Base-by-base conservation (phyloP, 148 eudicot genomes). In the Rhododendron ferrugineum region DNA sequence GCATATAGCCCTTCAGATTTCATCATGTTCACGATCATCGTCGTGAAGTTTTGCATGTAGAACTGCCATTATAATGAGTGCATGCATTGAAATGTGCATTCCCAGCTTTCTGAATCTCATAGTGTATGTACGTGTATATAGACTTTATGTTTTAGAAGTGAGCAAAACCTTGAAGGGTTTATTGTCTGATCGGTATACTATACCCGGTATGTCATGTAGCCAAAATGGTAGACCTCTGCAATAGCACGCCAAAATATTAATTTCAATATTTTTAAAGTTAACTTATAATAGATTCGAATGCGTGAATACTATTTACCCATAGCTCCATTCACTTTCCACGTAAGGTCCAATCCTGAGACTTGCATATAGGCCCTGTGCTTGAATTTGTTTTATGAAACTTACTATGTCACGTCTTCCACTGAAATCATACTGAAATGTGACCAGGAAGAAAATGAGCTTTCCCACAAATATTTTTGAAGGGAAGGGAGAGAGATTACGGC, bases 301-400 rank as follows among this genome's bases (percentile, higher is more conserved):
- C 0, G 44, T 6, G 1, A 20, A 3, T 72, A 4, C 14, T 14
- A 58, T 15, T 86, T 92, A 94, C 95, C 95, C 95, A 46, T 94
- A 91, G 28, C 82, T 87, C 98, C 98, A 93, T 87, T 94, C 98
- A 20, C 85, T 83, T 85, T 93, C 92, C 4, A 94, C 89, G 88
- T 84, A 94, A 22, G 98, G 95, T 40, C 98, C 98, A 9, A 94
- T 91, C 54, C 98, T 85, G 23, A 94, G 93, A 80, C 88, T 88
- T 37, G 79, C 95, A 32, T 93, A 93, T 2, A 94, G 87, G 30
- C 93, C 95, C 82, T 93, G 93, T 72, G 91, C 89, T 85, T 93
- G 93, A 78, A 94, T 84, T 88, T 89, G 85, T 86, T 92, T 94
- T 47, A 94, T 88, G 84, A 94, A 93, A n/a, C 88, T 54, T 80